phyloP scores from a whole-genome alignment of 805 yeast genomes.

The Nadsonia fulvescens region DNA sequence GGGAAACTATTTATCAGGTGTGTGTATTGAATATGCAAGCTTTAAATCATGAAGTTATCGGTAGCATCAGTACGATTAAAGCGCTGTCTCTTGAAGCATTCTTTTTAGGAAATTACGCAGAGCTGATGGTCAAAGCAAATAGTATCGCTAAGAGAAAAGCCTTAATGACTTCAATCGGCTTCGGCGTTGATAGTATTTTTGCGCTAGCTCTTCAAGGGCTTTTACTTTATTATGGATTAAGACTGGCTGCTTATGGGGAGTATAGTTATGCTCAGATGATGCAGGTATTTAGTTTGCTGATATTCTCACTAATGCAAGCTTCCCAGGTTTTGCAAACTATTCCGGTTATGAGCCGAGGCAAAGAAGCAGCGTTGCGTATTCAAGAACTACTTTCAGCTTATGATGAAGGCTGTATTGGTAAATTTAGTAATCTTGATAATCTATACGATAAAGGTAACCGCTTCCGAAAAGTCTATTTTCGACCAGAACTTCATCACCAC shows the following conservation, averaged over 20 bases:
- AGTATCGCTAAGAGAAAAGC: slow-evolving; percentile 34
- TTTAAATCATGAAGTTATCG: slow-evolving; percentile 31
- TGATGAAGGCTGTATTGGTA: too few relatives aligned
- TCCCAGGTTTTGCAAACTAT: slow-evolving; percentile 39
- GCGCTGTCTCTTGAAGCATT: slow-evolving; percentile 32
- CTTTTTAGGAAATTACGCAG: slow-evolving; percentile 26
- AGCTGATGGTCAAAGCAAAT: slow-evolving; percentile 18
- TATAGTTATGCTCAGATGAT: slow-evolving; percentile 43
- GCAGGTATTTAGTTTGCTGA: slow-evolving; percentile 50
- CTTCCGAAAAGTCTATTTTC: too few relatives aligned
- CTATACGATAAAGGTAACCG: too few relatives aligned
- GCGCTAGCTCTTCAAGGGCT: slow-evolving; percentile 48
- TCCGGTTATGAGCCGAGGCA: too few relatives aligned
- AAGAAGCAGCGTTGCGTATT: too few relatives aligned
- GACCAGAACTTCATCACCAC: too few relatives aligned
- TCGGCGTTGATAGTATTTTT: slow-evolving; percentile 37
- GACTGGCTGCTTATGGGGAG: slow-evolving; percentile 38
- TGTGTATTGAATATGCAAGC: slow-evolving; percentile 10
- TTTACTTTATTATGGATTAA: slow-evolving; percentile 64
- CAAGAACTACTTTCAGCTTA: too few relatives aligned
- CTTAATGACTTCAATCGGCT: slow-evolving; percentile 44
- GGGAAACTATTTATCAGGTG: slow-evolving; percentile 44
- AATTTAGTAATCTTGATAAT: too few relatives aligned
- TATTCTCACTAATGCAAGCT: slow-evolving; percentile 56
- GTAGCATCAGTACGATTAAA: slow-evolving; percentile 45